Percentiles rank a stretch among this genome's conserved stretches.
These are phyloP conservation scores for Hibiscus syriacus DNA, from an alignment of 345 rosid genomes.

Conservation along the genomic window DNA sequence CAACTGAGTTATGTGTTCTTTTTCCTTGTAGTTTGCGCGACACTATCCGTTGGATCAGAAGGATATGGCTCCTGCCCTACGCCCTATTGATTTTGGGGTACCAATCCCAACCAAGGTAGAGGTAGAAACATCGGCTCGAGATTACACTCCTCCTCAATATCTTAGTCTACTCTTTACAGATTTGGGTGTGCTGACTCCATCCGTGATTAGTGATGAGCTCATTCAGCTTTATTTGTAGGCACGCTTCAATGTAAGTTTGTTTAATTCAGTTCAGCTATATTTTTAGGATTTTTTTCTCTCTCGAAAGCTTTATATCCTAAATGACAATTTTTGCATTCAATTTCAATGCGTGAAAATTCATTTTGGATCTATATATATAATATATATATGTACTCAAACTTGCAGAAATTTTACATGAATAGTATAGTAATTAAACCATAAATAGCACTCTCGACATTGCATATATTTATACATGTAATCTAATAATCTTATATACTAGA, in stretches of 20 bases:
- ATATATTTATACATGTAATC: no score
- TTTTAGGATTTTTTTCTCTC: not conserved
- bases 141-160: slow-evolving; percentile 87
- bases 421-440: no score
- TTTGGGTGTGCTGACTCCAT: slow-evolving; percentile 89
- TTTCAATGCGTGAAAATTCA: not conserved
- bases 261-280: not conserved
- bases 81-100: slow-evolving; percentile 78
- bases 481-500: no score
- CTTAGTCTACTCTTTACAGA: slow-evolving; percentile 86
- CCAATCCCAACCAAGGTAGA: slow-evolving; percentile 78
- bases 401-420: no score
- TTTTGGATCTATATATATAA: not conserved
- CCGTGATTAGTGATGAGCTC: slow-evolving; percentile 85
- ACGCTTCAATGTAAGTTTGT: not conserved
- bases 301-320: not conserved
- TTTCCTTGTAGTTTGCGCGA: slow-evolving; percentile 67
- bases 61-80: slow-evolving; percentile 73
- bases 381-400: no score
- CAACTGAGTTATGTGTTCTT: not conserved
- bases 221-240: slow-evolving; percentile 74
- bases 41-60: slow-evolving; percentile 89
- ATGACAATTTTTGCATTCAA: not conserved
- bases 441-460: no score
- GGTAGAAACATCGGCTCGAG: slow-evolving; percentile 82